These are phyloP conservation scores for Yamadazyma sp. DNA, from an alignment of 1,139 yeast genomes.

Conservation along the genomic window DNA sequence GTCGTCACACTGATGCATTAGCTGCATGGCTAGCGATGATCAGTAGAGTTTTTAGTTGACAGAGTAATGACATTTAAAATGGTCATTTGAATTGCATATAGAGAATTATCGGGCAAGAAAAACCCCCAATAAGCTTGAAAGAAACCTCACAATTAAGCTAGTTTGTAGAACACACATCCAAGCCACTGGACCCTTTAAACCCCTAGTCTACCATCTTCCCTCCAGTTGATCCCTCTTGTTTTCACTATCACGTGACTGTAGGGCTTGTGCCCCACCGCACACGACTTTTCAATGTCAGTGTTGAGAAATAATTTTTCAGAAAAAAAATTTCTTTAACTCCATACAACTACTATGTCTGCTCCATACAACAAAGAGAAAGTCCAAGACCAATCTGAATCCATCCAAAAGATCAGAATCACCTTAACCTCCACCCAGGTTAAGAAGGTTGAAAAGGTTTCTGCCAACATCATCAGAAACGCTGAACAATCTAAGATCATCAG, in stretches of 20 bases:
- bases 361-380: slow-evolving; percentile 75
- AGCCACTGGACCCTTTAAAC: too few species aligned
- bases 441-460: slow-evolving; percentile 92
- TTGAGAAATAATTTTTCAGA: slow-evolving; percentile 13
- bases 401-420: slow-evolving; percentile 99
- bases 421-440: slow-evolving; percentile 98
- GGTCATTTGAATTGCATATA: too few species aligned
- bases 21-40: too few species aligned
- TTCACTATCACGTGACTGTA: slow-evolving; percentile 3
- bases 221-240: too few species aligned
- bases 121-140: too few species aligned
- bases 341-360: slow-evolving; percentile 66
- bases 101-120: too few species aligned
- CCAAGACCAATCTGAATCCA: slow-evolving; percentile 77
- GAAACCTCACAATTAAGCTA: too few species aligned
- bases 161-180: too few species aligned
- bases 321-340: slow-evolving; percentile 9
- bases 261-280: slow-evolving; percentile 10
- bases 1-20: too few species aligned
- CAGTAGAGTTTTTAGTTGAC: too few species aligned
- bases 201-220: too few species aligned
- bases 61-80: too few species aligned
- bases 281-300: neutral
- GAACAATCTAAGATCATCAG: slow-evolving; percentile 75
- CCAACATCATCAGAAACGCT: slow-evolving; percentile 89